phyloP scores from a whole-genome alignment of 1,284 basidiomycete species.

The Somion occarium region DNA sequence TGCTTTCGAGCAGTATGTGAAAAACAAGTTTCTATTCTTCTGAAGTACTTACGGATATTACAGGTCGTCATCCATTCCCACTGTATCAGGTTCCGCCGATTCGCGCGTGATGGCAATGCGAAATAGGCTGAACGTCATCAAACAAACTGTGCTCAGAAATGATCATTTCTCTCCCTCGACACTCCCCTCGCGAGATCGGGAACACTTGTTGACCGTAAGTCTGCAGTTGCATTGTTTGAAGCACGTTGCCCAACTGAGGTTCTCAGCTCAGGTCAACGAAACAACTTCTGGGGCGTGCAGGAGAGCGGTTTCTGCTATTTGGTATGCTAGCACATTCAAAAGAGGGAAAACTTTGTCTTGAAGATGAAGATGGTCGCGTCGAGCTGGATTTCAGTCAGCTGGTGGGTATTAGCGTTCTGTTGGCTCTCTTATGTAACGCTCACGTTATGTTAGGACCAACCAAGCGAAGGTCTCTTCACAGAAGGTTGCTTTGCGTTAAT shows the following conservation, averaged over 20 bases:
- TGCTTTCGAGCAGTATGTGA: slow-evolving; percentile 74
- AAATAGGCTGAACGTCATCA: slow-evolving; percentile 83
- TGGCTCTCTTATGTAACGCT: not conserved
- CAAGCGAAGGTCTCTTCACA: slow-evolving; percentile 95
- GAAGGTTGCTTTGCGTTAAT: slow-evolving; percentile 94
- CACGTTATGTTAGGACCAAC: slow-evolving; percentile 61
- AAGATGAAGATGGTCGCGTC: slow-evolving; percentile 91
- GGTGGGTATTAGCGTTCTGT: slow-evolving; percentile 41
- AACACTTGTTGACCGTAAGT: slow-evolving; percentile 79
- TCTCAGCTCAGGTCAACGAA: slow-evolving; percentile 89
- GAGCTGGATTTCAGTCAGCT: slow-evolving; percentile 86
- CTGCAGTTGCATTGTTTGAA: slow-evolving; percentile 4
- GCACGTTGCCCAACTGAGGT: slow-evolving; percentile 1
- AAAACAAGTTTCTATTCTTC: not conserved
- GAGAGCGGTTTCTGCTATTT: slow-evolving; percentile 88
- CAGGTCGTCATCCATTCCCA: slow-evolving; percentile 46
- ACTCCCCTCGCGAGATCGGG: slow-evolving; percentile 79
- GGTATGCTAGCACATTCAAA: slow-evolving; percentile 91
- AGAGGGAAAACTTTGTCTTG: slow-evolving; percentile 86
- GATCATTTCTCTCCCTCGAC: slow-evolving; percentile 97
- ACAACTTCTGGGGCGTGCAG: slow-evolving; percentile 89
- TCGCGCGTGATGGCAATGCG: slow-evolving; percentile 74
- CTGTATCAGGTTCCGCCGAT: slow-evolving; percentile 74
- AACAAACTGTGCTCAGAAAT: slow-evolving; percentile 86
- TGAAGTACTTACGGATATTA: slow-evolving; percentile 12